Evolutionary conservation across 768 basidiomycete genomes (phyloP), one percentile per base, ranked within the genome.

Genomic region (Leucosporidium yakuticum): DNA sequence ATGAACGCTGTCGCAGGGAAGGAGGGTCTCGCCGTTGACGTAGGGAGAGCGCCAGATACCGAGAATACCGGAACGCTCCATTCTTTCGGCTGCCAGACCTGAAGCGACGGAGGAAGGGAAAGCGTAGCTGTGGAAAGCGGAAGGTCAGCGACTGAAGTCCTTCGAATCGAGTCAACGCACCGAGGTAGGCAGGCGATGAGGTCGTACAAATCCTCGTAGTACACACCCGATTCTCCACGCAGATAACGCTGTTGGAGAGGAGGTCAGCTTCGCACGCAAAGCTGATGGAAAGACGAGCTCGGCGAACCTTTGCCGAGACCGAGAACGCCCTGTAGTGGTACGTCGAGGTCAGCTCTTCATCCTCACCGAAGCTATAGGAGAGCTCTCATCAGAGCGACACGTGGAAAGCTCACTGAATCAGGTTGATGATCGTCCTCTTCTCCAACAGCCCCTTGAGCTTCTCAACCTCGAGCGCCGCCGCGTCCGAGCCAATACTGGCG

Each of bases 201-300:
- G 17, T 85, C 84, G 74, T 87, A 90, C 29, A 89, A 81, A 74
- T 89, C 88, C 50, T 86, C 81, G 75, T 87, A 89, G 79, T 85
- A 90, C 8, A 86, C 82, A 2, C 88, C 87, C 20, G 81, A 78
- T 76, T 89, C 88, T 11, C 83, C 84, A 47, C 88, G 85, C 20
- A 90, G 83, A 76, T 84, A 82, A 67, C 87, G 86, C 85, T 86
- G 69, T 15, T 3, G 39, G 14, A 8, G 23, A 47, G 39, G 2
- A 21, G 48, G 39, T 44, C 39, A 44, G 39, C 14, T 15, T 44
- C 34, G 34, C 39, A 12, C 39, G 3, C 11, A 12, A 44, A 15
- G 8, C 14, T 15, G 39, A 15, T 12, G 2, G 39, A 44, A 44
- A 15, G 17, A 3, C 14, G 14, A 44, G 39, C 39, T 48, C n/a